Conservation (phyloP, 176 grass and related monocot species). For the Hordeum vulgare region DNA sequence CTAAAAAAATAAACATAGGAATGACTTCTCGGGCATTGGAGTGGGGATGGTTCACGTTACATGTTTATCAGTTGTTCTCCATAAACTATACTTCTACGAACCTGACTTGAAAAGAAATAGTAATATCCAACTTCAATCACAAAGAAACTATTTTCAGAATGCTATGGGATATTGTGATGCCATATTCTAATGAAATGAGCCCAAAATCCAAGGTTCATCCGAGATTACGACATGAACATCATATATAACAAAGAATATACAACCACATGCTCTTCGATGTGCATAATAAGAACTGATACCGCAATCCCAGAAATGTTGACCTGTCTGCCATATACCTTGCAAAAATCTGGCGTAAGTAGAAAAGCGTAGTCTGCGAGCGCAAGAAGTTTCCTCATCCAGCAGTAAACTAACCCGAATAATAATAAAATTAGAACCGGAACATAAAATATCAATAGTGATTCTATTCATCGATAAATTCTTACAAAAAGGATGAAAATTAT, state of each 20-base stretch:
- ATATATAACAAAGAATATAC: conserved; percentile 4
- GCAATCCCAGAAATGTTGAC: background rate
- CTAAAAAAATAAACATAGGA: background rate
- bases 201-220: background rate
- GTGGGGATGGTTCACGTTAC: conserved; percentile 25
- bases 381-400: conserved; percentile 80
- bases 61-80: conserved; percentile 88
- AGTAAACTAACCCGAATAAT: conserved; percentile 77
- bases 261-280: background rate
- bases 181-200: background rate
- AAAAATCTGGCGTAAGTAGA: conserved; percentile 85
- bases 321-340: conserved; percentile 57
- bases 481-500: background rate
- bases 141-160: conserved; percentile 12
- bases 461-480: background rate
- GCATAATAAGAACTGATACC: background rate
- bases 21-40: background rate
- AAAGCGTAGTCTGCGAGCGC: conserved; percentile 74
- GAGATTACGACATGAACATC: background rate
- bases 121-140: conserved; percentile 81
- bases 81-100: conserved; percentile 90
- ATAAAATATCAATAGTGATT: background rate
- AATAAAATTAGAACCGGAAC: background rate
- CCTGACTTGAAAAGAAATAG: conserved; percentile 94
- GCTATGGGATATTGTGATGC: too few species aligned